Conservation (phyloP, 2,329 filamentous ascomycete genomes). For the Alternaria dauci region DNA sequence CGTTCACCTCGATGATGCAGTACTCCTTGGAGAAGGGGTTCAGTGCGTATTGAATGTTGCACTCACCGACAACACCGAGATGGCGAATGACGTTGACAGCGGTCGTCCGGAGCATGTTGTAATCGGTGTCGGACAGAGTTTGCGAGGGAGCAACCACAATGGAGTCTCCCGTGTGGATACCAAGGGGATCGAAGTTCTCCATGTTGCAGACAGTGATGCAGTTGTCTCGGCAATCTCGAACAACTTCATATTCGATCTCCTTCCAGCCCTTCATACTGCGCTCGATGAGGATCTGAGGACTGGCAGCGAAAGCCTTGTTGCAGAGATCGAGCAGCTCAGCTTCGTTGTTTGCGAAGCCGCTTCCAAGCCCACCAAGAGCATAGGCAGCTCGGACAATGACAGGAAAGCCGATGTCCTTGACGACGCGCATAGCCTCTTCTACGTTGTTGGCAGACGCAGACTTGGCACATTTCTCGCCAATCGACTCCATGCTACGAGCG, state of each 20-base stretch:
- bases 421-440: slow-evolving; percentile 86
- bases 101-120: slow-evolving; percentile 98
- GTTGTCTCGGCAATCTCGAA: slow-evolving; percentile 94
- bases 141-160: slow-evolving; percentile 98
- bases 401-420: slow-evolving; percentile 92
- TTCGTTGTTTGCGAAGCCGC: slow-evolving; percentile 92
- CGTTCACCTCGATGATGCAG: slow-evolving; percentile 99
- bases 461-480: slow-evolving; percentile 97
- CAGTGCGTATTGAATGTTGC: slow-evolving; percentile 97
- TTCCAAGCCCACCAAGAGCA: slow-evolving; percentile 91
- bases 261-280: slow-evolving; percentile 99
- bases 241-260: slow-evolving; percentile 98
- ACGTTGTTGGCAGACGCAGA: slow-evolving; percentile 90
- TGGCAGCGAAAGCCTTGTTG: slow-evolving; percentile 92
- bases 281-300: slow-evolving; percentile 95
- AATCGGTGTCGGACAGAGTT: slow-evolving; percentile 95
- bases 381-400: slow-evolving; percentile 98
- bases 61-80: slow-evolving; percentile 96
- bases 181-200: slow-evolving; percentile 99
- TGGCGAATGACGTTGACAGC: slow-evolving; percentile 97
- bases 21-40: slow-evolving; percentile 96
- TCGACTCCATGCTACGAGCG: slow-evolving; percentile 97
- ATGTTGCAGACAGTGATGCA: slow-evolving; percentile 99
- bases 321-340: slow-evolving; percentile 84
- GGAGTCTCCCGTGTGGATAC: slow-evolving; percentile 97